Base-by-base conservation (phyloP, 148 eudicot species). In the Selenicereus undatus region DNA sequence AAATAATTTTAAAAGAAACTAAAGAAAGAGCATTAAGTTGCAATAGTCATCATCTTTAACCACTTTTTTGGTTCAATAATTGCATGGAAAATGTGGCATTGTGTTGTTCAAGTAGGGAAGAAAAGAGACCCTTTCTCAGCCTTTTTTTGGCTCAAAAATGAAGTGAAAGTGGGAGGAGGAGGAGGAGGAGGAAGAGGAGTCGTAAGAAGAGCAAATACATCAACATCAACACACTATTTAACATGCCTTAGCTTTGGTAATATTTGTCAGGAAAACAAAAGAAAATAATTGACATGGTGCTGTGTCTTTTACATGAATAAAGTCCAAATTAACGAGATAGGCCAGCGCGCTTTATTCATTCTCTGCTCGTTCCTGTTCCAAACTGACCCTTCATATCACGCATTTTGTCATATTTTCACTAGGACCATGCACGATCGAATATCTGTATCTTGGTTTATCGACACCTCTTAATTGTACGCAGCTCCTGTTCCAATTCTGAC, bases 11-110 rank as follows among this genome's bases (percentile, higher is more conserved):
- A 26, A 66, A 66, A 66, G 4, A 39, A 39, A 39, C 8, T 39
- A 27, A 66, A 66, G 27, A 66, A 36, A 66, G 71, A 66, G 71
- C 71, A 66, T 66, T 66, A 66, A 27, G 35, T 66, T 11, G 71
- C 35, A 66, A 66, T 3, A 66, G 71, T 66, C 71, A 26, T 66
- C 71, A 12, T 66, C 71, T 66, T 66, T 56, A 16, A 16, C 62
- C 20, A 56, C 62, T 39, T 56, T 64, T 64, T 64, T 66, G 30
- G 71, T 27, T 27, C 35, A 66, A 66, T 66, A 66, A 66, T 66
- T 66, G 71, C 71, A 39, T 39, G 43, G 3, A 39, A 39, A 39
- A 66, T 66, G 71, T 26, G 27, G 35, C 71, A 27, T 66, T 66
- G 71, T 17, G 71, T 66, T 66, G 35, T 27, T 66, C 71, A 26